phyloP scores from a whole-genome alignment of 2,329 filamentous ascomycete species.

The Beauveria sp. region DNA sequence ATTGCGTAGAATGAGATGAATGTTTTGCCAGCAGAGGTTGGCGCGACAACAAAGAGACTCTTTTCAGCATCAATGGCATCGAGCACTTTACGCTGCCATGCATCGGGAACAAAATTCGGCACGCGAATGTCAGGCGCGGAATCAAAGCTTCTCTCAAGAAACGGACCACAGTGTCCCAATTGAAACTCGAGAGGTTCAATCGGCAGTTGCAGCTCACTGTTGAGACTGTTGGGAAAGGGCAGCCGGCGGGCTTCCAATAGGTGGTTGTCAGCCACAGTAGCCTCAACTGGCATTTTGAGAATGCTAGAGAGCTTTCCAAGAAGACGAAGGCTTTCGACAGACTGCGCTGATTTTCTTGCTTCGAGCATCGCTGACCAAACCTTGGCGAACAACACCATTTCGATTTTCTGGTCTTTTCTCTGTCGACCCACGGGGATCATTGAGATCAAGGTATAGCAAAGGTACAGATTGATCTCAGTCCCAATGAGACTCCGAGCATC shows the following conservation, averaged over 20 bases:
- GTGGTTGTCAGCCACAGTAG: not conserved
- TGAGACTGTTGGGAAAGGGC: not conserved
- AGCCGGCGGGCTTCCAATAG: not conserved
- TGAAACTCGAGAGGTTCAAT: slow-evolving; percentile 48
- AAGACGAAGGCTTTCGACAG: slow-evolving; percentile 7
- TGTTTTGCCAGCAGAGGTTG: slow-evolving; percentile 73
- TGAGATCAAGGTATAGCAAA: slow-evolving; percentile 23
- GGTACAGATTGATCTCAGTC: slow-evolving; percentile 25
- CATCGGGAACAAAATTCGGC: slow-evolving; percentile 60
- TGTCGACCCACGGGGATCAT: not conserved
- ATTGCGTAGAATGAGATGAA: slow-evolving; percentile 83
- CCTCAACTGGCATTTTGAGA: slow-evolving; percentile 12
- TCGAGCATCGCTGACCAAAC: slow-evolving; percentile 14
- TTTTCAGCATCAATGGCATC: slow-evolving; percentile 64
- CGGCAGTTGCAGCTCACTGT: slow-evolving; percentile 3
- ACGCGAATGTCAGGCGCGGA: slow-evolving; percentile 61
- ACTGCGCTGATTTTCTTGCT: slow-evolving; percentile 10
- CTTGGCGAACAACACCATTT: slow-evolving; percentile 11
- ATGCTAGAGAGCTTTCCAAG: slow-evolving; percentile 11
- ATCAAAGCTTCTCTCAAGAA: slow-evolving; percentile 67
- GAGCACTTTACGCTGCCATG: slow-evolving; percentile 67
- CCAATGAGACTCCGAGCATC: slow-evolving; percentile 22
- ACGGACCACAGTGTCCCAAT: slow-evolving; percentile 60
- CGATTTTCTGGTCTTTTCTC: not conserved
- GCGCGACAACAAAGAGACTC: slow-evolving; percentile 68